Percentiles rank a stretch among this genome's conserved stretches.
Conservation (phyloP, 1,139 yeast species). For the Candida tropicalis region DNA sequence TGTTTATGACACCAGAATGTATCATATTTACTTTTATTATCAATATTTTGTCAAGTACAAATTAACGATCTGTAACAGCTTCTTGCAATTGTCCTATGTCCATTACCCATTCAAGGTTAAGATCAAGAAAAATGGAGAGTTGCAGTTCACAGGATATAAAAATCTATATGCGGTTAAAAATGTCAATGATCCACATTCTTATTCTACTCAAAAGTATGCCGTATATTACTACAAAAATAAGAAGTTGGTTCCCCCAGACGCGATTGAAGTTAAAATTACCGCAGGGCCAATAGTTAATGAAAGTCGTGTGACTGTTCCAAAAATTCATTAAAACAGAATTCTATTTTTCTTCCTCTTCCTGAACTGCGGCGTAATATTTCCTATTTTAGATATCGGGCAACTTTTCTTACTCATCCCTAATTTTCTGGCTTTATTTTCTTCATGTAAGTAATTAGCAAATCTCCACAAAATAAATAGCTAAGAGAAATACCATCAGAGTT, state of each 20-base stretch:
- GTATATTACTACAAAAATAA: background rate
- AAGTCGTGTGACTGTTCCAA: too few species aligned
- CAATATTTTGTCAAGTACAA: conserved; percentile 1
- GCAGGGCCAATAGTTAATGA: background rate
- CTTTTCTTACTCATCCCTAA: background rate
- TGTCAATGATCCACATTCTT: conserved; percentile 2
- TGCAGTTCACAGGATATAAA: background rate
- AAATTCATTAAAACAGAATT: too few species aligned
- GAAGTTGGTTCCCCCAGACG: background rate
- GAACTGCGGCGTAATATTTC: background rate
- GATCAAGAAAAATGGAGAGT: conserved; percentile 4
- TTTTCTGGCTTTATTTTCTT: background rate
- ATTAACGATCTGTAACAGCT: background rate
- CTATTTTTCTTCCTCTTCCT: background rate
- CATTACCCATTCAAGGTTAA: conserved; percentile 5
- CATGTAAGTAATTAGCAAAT: background rate
- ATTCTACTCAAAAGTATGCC: conserved; percentile 4
- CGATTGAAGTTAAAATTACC: background rate
- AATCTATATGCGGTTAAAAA: conserved; percentile 3
- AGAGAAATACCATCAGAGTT: background rate
- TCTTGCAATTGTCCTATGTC: conserved; percentile 4
- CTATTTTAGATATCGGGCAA: background rate
- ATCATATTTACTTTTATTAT: conserved; percentile 2
- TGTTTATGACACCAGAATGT: conserved; percentile 5
- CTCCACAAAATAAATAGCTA: conserved; percentile 1